Evolutionary conservation across 805 yeast species (phyloP).

Genomic region (Ogataea minuta): DNA sequence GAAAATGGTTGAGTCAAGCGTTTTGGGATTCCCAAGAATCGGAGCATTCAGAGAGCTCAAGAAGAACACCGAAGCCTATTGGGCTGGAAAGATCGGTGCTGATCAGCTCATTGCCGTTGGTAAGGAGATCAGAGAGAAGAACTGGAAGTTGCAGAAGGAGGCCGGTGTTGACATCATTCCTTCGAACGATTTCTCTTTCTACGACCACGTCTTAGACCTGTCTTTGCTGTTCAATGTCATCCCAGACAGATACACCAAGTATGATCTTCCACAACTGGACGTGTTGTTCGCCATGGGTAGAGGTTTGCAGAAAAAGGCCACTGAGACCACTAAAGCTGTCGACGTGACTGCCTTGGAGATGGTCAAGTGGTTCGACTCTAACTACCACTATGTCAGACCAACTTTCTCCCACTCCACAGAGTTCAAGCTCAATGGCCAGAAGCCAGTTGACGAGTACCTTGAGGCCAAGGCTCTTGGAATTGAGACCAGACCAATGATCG

Average conservation of each 20-base stretch:
- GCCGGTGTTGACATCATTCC: slow-evolving; percentile 98
- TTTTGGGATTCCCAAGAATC: slow-evolving; percentile 99
- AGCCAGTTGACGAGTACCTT: slow-evolving; percentile 95
- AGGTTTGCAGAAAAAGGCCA: slow-evolving; percentile 97
- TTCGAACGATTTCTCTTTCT: slow-evolving; percentile 96
- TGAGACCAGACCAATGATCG: slow-evolving; percentile 94
- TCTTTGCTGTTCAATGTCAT: slow-evolving; percentile 91
- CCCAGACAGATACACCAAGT: slow-evolving; percentile 96
- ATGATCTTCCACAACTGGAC: slow-evolving; percentile 83
- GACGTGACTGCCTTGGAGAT: slow-evolving; percentile 98
- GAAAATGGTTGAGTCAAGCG: slow-evolving; percentile 92
- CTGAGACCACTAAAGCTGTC: slow-evolving; percentile 81
- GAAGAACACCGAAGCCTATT: slow-evolving; percentile 98
- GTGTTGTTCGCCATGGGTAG: slow-evolving; percentile 99
- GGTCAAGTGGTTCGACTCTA: slow-evolving; percentile 99
- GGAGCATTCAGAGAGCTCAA: slow-evolving; percentile 99
- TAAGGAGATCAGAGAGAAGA: slow-evolving; percentile 89
- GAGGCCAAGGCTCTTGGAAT: slow-evolving; percentile 97
- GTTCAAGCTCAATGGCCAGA: slow-evolving; percentile 93
- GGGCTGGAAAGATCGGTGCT: slow-evolving; percentile 88
- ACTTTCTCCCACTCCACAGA: slow-evolving; percentile 93
- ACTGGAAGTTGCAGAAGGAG: slow-evolving; percentile 96
- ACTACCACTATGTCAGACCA: slow-evolving; percentile 99
- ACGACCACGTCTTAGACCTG: slow-evolving; percentile 94
- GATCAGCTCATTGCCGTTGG: slow-evolving; percentile 91